Conservation (phyloP, 441 rosid species). For the Croton laevigatus region DNA sequence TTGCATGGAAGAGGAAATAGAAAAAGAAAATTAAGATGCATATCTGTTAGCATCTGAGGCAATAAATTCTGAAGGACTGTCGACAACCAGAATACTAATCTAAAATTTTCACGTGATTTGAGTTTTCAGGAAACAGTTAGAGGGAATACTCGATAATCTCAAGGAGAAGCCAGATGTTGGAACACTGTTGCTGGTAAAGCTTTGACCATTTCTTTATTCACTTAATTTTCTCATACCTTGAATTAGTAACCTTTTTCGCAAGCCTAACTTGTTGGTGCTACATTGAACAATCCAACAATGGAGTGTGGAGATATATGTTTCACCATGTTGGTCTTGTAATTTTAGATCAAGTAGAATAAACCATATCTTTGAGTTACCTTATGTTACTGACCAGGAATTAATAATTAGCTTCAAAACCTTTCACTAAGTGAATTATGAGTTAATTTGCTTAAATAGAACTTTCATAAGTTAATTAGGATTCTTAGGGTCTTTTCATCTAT, state of each 20-base stretch:
- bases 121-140: conserved; percentile 84
- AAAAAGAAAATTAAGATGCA: no score
- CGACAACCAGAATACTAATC: neutral
- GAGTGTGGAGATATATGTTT: neutral
- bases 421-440: no score
- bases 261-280: neutral
- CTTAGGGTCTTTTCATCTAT: no score
- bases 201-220: neutral
- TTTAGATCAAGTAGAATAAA: neutral
- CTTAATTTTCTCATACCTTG: neutral
- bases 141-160: conserved; percentile 74
- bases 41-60: neutral
- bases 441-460: no score
- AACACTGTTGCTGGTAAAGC: conserved; percentile 65
- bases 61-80: conserved; percentile 1
- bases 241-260: neutral
- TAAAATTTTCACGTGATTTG: conserved; percentile 18
- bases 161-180: conserved; percentile 97
- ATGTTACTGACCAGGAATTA: neutral
- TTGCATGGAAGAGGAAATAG: neutral
- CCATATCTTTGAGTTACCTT: neutral
- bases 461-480: no score
- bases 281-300: neutral
- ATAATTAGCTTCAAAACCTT: no score
- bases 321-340: neutral